Evolutionary conservation across 441 rosid genomes (phyloP), one percentile per base, ranked within the genome.

Genomic region (Codiaeum variegatum): DNA sequence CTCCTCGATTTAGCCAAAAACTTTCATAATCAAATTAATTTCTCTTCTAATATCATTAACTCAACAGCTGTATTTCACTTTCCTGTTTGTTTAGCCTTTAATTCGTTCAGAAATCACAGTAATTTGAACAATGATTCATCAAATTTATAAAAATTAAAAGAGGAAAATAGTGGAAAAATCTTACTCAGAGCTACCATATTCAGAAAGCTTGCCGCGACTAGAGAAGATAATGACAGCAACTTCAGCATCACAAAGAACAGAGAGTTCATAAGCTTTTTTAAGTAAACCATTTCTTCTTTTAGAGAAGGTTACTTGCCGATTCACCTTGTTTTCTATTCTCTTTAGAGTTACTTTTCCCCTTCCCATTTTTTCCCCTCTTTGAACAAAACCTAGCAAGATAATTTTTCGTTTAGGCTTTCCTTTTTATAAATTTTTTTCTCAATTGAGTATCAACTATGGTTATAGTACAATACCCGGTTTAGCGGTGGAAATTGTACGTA

Each of bases 201-300:
- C 86, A 29, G 23, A 75, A 72, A 79, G 73, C 70, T 73, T 79
- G 74, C 78, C 84, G 5, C 69, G 66, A 80, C 79, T 59, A 29
- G 86, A 83, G 77, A 83, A 83, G 60, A 83, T 73, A 66, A 83
- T 75, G 38, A 83, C 67, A 71, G 84, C 86, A 18, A 81, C 75
- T 56, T 78, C 81, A 54, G 75, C 73, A 58, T 83, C 86, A 56
- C 86, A 83, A 12, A 83, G 82, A 15, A 83, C 73, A 28, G 86
- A 83, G 40, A 83, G 78, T 60, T 83, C 83, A 61, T 66, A 81
- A 16, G 81, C 84, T 64, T 83, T 83, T 67, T 83, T 83, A 21
- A 81, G 64, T 70, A 83, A 71, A 64, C 86, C 84, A 67, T 79
- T 81, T 73, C 78, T 83, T 72, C 86, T 75, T 60, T 83, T 83